Evolutionary conservation across 805 yeast species (phyloP).

Genomic region (Yamadazyma endophytica): DNA sequence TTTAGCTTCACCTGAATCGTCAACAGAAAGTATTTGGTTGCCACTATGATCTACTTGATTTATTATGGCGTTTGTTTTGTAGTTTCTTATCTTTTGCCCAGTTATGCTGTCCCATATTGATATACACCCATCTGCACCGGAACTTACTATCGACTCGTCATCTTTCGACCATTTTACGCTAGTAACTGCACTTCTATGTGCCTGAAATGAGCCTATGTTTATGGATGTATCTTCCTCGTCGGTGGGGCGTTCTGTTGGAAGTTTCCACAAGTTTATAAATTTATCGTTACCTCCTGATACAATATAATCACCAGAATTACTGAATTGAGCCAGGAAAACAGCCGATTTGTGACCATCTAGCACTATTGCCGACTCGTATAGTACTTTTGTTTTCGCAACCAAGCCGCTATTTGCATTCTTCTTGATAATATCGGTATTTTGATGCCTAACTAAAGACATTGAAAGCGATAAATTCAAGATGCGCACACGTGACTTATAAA

Average conservation of each 20-base stretch:
- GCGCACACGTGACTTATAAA: neutral
- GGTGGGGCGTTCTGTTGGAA: conserved; percentile 26
- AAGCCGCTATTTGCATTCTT: conserved; percentile 4
- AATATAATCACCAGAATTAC: conserved; percentile 43
- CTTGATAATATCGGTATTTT: conserved; percentile 12
- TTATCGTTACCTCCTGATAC: conserved; percentile 66
- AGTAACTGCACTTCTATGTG: conserved; percentile 65
- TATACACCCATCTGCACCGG: conserved; percentile 60
- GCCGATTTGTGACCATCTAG: conserved; percentile 48
- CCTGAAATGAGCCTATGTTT: conserved; percentile 45
- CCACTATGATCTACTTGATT: conserved; percentile 46
- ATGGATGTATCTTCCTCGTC: conserved; percentile 17
- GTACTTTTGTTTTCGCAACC: conserved; percentile 5
- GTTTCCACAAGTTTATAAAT: conserved; percentile 44
- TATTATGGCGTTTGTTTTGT: conserved; percentile 38
- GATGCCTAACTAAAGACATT: conserved; percentile 35
- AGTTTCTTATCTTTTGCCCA: conserved; percentile 50
- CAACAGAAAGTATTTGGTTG: conserved; percentile 44
- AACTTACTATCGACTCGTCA: conserved; percentile 37
- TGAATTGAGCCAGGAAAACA: conserved; percentile 51
- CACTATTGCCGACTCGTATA: conserved; percentile 27
- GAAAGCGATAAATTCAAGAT: neutral
- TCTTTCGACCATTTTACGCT: conserved; percentile 51
- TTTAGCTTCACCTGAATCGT: conserved; percentile 60
- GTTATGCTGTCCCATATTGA: conserved; percentile 61